Base-by-base conservation (phyloP, 176 grass and related monocot species). In the Lolium multiflorum region DNA sequence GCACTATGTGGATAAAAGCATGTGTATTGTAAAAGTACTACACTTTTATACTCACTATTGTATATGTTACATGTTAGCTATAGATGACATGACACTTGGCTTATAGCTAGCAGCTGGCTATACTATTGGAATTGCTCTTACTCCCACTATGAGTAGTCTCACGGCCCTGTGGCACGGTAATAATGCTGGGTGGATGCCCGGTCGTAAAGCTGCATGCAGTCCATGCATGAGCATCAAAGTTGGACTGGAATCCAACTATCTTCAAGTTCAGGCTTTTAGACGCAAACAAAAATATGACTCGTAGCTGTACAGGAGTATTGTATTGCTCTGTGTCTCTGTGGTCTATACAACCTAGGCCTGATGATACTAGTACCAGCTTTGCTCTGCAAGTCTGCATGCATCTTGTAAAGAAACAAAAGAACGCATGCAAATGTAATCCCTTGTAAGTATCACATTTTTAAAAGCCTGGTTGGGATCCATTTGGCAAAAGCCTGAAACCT, bases 401-500 rank as follows among this genome's bases (percentile, higher is more conserved):
- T 48, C 20, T 78, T 37, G 3, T 44, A 74, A 81, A 75, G 68
- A 48, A 84, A 55, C 51, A 55, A 55, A 55, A 55, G 51, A 55
- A 58, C 35, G 48, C 72, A 4, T 51, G 26, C 9, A 28, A 50
- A 55, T 55, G 8, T 49, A 16, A 28, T 6, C 25, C 25, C 15
- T 17, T 63, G 81, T 59, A 49, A 52, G 67, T 48, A 11, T 48
- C 46, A 48, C 85, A 61, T 85, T 91, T 91, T 88, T 52, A 20
- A 85, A 85, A 81, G 75, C 37, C 16, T 47, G 11, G 0, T 18
- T 35, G 35, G 71, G 73, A 81, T 77, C 70, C 70, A 91, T 11
- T 69, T 81, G 43, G 82, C 62, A 70, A 85, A 88, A 85, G 86
- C 82, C 89, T 85, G 77, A 63, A 85, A n/a, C 61, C 46, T 88